Percentiles rank a stretch among this genome's conserved stretches.
phyloP scores from a whole-genome alignment of 768 basidiomycete species.

The Strobilomyces dryophilus region DNA sequence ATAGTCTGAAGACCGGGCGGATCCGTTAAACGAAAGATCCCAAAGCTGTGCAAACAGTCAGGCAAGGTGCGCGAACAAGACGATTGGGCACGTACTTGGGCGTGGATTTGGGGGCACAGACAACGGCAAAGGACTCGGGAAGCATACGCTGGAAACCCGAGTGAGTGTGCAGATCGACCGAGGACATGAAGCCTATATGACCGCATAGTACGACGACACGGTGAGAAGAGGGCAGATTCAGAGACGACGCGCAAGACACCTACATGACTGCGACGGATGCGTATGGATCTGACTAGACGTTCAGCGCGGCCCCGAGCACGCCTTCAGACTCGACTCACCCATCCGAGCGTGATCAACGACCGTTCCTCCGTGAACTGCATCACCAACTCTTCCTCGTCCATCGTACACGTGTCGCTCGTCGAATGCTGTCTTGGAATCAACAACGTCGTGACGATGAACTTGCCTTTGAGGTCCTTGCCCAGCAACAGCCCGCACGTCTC shows the following conservation, averaged over 20 bases:
- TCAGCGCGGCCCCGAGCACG: neutral
- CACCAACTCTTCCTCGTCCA: slow-evolving; percentile 87
- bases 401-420: slow-evolving; percentile 88
- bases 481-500: slow-evolving; percentile 88
- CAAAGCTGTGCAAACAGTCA: slow-evolving; percentile 44
- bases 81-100: slow-evolving; percentile 53
- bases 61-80: neutral
- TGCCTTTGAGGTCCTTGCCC: slow-evolving; percentile 58
- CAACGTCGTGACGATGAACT: slow-evolving; percentile 72
- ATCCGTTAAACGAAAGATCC: slow-evolving; percentile 86
- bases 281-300: slow-evolving; percentile 69
- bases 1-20: slow-evolving; percentile 78
- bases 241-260: slow-evolving; percentile 20
- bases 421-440: slow-evolving; percentile 87
- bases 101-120: slow-evolving; percentile 77
- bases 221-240: neutral
- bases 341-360: slow-evolving; percentile 82
- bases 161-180: slow-evolving; percentile 89
- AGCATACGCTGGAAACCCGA: slow-evolving; percentile 87
- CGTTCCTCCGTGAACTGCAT: slow-evolving; percentile 80
- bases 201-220: neutral
- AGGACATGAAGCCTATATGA: slow-evolving; percentile 83
- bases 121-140: slow-evolving; percentile 89
- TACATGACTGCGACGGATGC: slow-evolving; percentile 85
- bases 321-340: slow-evolving; percentile 50